phyloP scores from a whole-genome alignment of 1,284 basidiomycete genomes.

The Cryptococcus wingfieldii region DNA sequence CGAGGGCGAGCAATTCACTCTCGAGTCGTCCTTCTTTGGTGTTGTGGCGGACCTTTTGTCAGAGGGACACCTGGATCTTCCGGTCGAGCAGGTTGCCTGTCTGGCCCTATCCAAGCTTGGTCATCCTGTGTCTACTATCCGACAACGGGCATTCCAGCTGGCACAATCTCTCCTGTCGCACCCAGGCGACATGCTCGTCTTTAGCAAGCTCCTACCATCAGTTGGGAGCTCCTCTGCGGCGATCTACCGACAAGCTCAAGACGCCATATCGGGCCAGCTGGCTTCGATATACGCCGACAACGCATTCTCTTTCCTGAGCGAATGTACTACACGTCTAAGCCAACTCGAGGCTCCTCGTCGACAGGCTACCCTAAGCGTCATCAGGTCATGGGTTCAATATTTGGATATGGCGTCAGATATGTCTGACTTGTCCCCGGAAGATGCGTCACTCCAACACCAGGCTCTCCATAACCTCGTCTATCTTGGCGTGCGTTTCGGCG shows the following conservation, averaged over 20 bases:
- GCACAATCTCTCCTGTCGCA: slow-evolving; percentile 67
- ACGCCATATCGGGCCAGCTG: slow-evolving; percentile 69
- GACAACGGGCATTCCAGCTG: slow-evolving; percentile 72
- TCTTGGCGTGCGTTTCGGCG: slow-evolving; percentile 72
- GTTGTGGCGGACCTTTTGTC: slow-evolving; percentile 64
- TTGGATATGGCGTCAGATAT: slow-evolving; percentile 55
- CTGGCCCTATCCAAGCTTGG: slow-evolving; percentile 81
- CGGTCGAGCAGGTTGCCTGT: slow-evolving; percentile 66
- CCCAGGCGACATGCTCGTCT: slow-evolving; percentile 47
- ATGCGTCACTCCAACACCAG: slow-evolving; percentile 55
- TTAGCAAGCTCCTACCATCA: slow-evolving; percentile 65
- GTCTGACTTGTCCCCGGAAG: slow-evolving; percentile 27
- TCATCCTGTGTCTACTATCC: slow-evolving; percentile 63
- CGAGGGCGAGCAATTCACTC: slow-evolving; percentile 50
- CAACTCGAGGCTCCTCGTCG: slow-evolving; percentile 58
- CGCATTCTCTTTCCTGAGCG: slow-evolving; percentile 64
- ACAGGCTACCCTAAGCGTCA: slow-evolving; percentile 60
- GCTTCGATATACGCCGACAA: slow-evolving; percentile 74
- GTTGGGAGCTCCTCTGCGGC: slow-evolving; percentile 68
- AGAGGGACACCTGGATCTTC: slow-evolving; percentile 53
- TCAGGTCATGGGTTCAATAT: slow-evolving; percentile 75
- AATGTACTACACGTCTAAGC: slow-evolving; percentile 70
- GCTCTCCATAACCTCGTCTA: slow-evolving; percentile 79
- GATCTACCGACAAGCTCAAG: slow-evolving; percentile 76
- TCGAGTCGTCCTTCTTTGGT: slow-evolving; percentile 64